phyloP scores from a whole-genome alignment of 2,329 filamentous ascomycete genomes.

The Microdochium bolleyi region DNA sequence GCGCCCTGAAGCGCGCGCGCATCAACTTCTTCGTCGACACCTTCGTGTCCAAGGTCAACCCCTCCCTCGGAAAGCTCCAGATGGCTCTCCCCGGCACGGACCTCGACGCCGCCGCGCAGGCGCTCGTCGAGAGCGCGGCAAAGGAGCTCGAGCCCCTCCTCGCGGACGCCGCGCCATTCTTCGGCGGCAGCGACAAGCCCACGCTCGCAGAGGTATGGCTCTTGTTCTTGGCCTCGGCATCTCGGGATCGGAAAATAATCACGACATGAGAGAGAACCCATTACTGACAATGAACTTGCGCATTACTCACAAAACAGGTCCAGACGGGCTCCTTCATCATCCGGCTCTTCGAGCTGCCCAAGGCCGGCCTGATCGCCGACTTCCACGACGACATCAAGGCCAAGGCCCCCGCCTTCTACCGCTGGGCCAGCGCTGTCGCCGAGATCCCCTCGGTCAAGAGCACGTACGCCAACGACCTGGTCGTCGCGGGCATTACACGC shows the following conservation, averaged over 20 bases:
- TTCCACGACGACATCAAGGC: conserved; percentile 37
- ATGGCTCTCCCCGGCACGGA: conserved; percentile 40
- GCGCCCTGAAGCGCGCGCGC: conserved; percentile 55
- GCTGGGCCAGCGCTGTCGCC: conserved; percentile 55
- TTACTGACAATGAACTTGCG: too few relatives aligned
- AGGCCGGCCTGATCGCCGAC: conserved; percentile 44
- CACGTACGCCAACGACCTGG: conserved; percentile 48
- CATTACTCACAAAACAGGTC: conserved; percentile 40
- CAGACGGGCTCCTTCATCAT: conserved; percentile 60
- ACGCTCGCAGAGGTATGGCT: conserved; percentile 64
- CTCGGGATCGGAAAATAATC: too few relatives aligned
- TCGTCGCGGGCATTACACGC: conserved; percentile 31
- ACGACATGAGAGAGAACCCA: too few relatives aligned
- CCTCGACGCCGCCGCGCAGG: conserved; percentile 35
- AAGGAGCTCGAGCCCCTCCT: conserved; percentile 72
- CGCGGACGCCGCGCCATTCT: conserved; percentile 47
- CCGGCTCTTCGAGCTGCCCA: conserved; percentile 45
- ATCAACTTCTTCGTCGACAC: conserved; percentile 68
- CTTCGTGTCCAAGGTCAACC: conserved; percentile 53
- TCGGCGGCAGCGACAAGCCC: conserved; percentile 53
- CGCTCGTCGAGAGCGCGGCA: conserved; percentile 45
- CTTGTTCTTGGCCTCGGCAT: conserved; percentile 1
- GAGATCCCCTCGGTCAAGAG: conserved; percentile 58
- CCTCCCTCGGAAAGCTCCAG: conserved; percentile 7
- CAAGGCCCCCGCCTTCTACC: conserved; percentile 57